phyloP scores from a whole-genome alignment of 208 protist genomes.

The Balamuthia mandrillaris region DNA sequence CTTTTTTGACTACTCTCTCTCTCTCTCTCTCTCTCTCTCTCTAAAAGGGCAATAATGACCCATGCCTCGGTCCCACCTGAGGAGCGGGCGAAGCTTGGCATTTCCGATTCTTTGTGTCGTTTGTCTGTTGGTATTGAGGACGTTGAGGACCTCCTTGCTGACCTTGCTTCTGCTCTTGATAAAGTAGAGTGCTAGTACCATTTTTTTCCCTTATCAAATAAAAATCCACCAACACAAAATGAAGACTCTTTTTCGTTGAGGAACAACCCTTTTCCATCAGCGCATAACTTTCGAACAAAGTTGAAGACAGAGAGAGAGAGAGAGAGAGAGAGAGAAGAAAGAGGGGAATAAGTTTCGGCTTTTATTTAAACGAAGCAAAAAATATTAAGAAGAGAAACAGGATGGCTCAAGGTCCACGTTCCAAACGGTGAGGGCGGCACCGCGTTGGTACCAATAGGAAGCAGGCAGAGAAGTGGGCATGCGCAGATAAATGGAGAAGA shows the following conservation, averaged over 20 bases:
- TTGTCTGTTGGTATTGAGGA: conserved; percentile 90
- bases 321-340: background rate
- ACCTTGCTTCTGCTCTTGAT: conserved; percentile 85
- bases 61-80: conserved; percentile 88
- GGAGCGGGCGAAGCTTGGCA: conserved; percentile 75
- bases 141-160: conserved; percentile 82
- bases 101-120: conserved; percentile 85
- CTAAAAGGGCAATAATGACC: conserved; percentile 80
- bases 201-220: no score
- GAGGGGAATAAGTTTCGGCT: background rate
- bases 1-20: no score
- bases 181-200: no score
- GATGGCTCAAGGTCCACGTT: conserved; percentile 3
- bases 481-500: conserved; percentile 11
- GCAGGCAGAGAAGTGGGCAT: conserved; percentile 4
- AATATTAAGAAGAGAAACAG: background rate
- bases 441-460: conserved; percentile 79
- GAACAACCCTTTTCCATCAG: no score
- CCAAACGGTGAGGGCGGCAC: conserved; percentile 80
- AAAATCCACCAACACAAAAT: no score
- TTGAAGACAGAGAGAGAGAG: no score
- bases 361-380: background rate
- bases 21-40: no score
- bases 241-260: no score
- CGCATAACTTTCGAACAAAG: no score